These are phyloP conservation scores for Alternaria metachromatica DNA, from an alignment of 2,329 filamentous ascomycete species.

Conservation along the genomic window DNA sequence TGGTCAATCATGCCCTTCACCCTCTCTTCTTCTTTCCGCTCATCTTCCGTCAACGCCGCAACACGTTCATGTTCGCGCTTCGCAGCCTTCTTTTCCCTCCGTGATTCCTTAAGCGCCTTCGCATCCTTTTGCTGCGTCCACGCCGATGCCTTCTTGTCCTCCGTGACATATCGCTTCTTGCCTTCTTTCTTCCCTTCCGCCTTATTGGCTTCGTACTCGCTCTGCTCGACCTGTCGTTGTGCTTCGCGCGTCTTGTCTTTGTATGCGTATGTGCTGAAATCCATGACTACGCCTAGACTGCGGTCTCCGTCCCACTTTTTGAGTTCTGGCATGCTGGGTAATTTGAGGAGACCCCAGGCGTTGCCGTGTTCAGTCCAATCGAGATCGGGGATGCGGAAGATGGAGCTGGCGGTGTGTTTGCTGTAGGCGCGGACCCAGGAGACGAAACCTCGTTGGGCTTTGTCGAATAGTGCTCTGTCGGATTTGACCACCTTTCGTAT, in stretches of 20 bases:
- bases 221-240: constrained; percentile 46
- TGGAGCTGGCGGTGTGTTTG: constrained; percentile 88
- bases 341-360: constrained; percentile 83
- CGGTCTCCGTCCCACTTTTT: constrained; percentile 56
- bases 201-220: constrained; percentile 27
- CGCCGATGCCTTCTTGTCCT: constrained; percentile 36
- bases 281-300: constrained; percentile 48
- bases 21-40: constrained; percentile 44
- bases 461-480: constrained; percentile 78
- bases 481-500: constrained; percentile 67
- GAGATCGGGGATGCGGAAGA: constrained; percentile 82
- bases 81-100: constrained; percentile 44
- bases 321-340: constrained; percentile 92
- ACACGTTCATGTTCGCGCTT: constrained; percentile 40
- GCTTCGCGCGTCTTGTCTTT: constrained; percentile 55
- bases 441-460: constrained; percentile 89
- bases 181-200: constrained; percentile 32
- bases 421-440: constrained; percentile 91
- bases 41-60: constrained; percentile 34
- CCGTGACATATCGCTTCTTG: constrained; percentile 38
- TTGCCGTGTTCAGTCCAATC: constrained; percentile 83
- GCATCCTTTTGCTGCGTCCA: constrained; percentile 49
- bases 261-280: constrained; percentile 52
- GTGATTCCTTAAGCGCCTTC: constrained; percentile 37
- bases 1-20: constrained; percentile 41